These are phyloP conservation scores for Globisporangium apiculatum DNA, from an alignment of 352 stramenopile species.

Conservation along the genomic window DNA sequence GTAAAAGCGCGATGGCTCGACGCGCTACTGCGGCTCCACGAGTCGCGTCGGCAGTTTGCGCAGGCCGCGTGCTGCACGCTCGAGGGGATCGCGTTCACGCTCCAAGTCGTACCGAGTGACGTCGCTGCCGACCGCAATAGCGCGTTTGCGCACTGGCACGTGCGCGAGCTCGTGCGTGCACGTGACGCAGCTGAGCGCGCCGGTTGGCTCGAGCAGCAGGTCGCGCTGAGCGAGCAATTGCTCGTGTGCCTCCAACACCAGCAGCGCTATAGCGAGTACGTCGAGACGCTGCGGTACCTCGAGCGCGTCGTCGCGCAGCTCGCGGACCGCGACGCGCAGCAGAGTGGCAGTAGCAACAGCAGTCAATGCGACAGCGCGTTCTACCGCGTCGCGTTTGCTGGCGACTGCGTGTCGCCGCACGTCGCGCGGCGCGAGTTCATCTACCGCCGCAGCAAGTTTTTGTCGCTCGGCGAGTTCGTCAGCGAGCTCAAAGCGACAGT, in stretches of 20 bases:
- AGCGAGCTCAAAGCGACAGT: constrained; percentile 53
- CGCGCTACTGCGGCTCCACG: constrained; percentile 48
- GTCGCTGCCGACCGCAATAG: constrained; percentile 1
- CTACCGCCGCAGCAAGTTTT: constrained; percentile 67
- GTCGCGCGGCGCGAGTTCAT: constrained; percentile 50
- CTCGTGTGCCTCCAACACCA: constrained; percentile 28
- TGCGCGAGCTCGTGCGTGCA: constrained; percentile 33
- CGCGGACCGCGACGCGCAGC: constrained; percentile 13
- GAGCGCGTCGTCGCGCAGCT: constrained; percentile 24
- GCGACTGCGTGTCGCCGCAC: constrained; percentile 40
- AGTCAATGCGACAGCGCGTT: constrained; percentile 22
- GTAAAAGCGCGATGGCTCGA: constrained; percentile 61
- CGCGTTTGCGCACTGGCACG: constrained; percentile 20
- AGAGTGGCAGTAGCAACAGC: neutral
- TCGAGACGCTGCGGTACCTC: constrained; percentile 37
- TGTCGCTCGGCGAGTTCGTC: constrained; percentile 61
- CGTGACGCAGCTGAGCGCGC: constrained; percentile 33
- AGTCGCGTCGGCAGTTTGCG: constrained; percentile 27
- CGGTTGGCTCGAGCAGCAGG: constrained; percentile 38
- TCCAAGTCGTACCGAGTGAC: neutral
- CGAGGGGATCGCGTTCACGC: constrained; percentile 31
- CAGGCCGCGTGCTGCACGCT: constrained; percentile 62
- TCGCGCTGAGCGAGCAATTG: constrained; percentile 50
- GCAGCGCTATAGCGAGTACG: constrained; percentile 36
- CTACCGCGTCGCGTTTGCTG: constrained; percentile 47